Base-by-base conservation (phyloP, 2,329 filamentous ascomycete species). In the Aspergillaceae sp. region DNA sequence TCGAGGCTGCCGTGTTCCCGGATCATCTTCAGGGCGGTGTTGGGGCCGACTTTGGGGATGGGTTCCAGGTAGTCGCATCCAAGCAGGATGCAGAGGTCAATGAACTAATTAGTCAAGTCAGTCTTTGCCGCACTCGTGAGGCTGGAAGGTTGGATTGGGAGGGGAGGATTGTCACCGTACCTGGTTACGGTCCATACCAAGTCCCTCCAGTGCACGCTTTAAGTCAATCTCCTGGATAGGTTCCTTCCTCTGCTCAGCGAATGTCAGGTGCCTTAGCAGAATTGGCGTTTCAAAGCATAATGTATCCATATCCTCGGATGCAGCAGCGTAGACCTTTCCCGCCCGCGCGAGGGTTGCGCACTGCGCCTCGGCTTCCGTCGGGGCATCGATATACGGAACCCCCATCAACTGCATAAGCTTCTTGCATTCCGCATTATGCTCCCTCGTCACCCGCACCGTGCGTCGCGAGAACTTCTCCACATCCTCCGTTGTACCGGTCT, bases 281-380 rank as follows among this genome's bases (percentile, higher is more conserved):
- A 98, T 90, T 0, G 92, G 92, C 43, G 90, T 78, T 60, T 96
- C 83, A 68, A 98, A 98, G 61, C 91, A 97, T 46, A 98, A 74
- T 0, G 92, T 98, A 63, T 98, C 92, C 92, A 98, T 98, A 70
- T 98, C 92, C 70, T 98, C 92, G 53, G 87, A 94, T 2, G 92
- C 92, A 19, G 92, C 92, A 3, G 90, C 92, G 65, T 94, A 98
- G 43, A 98, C 92, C 71, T 97, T 97, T 34, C 89, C 91, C 4
- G 87, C 90, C 50, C 85, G 77, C 1, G 92, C 92, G 51, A 98
- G 75, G 36, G 84, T 85, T 3, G 92, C 92, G 65, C 92, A 98
- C 66, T 98, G 92, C 1, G 92, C 92, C 72, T 98, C 92, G 4
- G 92, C 92, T 68, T 98, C 92, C 0, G 92, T 98, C 0, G 92